These are phyloP conservation scores for Amylostereum chailletii DNA, from an alignment of 1,284 basidiomycete genomes.

Conservation along the genomic window DNA sequence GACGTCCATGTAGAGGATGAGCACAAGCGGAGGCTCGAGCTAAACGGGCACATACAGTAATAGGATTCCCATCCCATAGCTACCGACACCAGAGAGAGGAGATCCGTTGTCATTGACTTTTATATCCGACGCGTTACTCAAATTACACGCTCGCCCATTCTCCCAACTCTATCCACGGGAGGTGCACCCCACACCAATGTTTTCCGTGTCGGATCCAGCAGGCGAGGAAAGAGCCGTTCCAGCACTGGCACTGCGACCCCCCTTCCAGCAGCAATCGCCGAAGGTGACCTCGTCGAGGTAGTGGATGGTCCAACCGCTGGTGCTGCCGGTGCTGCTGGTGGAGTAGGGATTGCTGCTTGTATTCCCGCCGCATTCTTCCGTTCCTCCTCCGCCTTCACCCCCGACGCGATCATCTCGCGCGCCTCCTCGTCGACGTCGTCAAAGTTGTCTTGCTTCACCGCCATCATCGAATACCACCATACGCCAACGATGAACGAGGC, in stretches of 20 bases:
- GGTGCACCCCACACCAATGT: slow-evolving; percentile 67
- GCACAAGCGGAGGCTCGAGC: too few relatives aligned
- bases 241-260: slow-evolving; percentile 40
- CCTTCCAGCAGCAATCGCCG: slow-evolving; percentile 7
- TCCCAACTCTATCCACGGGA: slow-evolving; percentile 48
- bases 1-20: too few relatives aligned
- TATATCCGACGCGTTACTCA: not conserved
- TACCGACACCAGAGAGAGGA: too few relatives aligned
- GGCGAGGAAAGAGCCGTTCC: slow-evolving; percentile 34
- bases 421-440: slow-evolving; percentile 78
- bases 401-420: slow-evolving; percentile 35
- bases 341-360: slow-evolving; percentile 4
- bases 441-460: slow-evolving; percentile 91
- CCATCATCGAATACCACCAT: slow-evolving; percentile 89
- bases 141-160: slow-evolving; percentile 11
- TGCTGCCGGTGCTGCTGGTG: slow-evolving; percentile 6
- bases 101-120: not conserved
- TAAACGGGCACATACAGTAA: too few relatives aligned
- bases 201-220: slow-evolving; percentile 50
- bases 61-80: too few relatives aligned
- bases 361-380: slow-evolving; percentile 11
- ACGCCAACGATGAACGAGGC: slow-evolving; percentile 75
- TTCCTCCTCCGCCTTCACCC: slow-evolving; percentile 18
- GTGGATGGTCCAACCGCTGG: slow-evolving; percentile 7
- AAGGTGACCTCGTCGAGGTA: slow-evolving; percentile 6